Percentiles rank a stretch among this genome's conserved stretches.
phyloP scores from a whole-genome alignment of 2,329 filamentous ascomycete genomes.

The Beauveria brongniartii region DNA sequence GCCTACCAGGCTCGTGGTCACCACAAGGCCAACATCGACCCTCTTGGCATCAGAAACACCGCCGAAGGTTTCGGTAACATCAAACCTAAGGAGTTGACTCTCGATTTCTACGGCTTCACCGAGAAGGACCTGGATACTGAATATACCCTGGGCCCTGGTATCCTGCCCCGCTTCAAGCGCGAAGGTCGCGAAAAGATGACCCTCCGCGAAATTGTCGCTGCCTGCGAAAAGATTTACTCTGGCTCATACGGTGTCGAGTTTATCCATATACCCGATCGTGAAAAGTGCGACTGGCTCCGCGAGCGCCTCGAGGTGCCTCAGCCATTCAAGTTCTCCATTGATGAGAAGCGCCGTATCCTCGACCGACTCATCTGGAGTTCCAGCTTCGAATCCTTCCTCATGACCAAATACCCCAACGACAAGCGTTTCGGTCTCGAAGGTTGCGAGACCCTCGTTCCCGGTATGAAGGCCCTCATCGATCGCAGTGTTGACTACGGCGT shows the following conservation, averaged over 20 bases:
- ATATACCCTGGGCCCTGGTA: slow-evolving; percentile 87
- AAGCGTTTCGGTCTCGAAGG: slow-evolving; percentile 98
- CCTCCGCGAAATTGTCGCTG: slow-evolving; percentile 82
- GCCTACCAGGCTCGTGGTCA: slow-evolving; percentile 97
- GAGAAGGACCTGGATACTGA: slow-evolving; percentile 91
- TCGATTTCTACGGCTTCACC: slow-evolving; percentile 91
- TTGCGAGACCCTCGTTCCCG: slow-evolving; percentile 91
- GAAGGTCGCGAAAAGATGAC: slow-evolving; percentile 92
- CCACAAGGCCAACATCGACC: slow-evolving; percentile 97
- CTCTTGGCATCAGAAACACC: slow-evolving; percentile 77
- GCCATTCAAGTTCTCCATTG: slow-evolving; percentile 94
- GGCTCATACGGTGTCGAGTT: slow-evolving; percentile 97
- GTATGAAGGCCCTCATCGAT: slow-evolving; percentile 99
- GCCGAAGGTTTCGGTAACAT: slow-evolving; percentile 73
- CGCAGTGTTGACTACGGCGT: slow-evolving; percentile 97
- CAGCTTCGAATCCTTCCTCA: slow-evolving; percentile 90
- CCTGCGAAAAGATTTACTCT: slow-evolving; percentile 94
- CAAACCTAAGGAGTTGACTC: slow-evolving; percentile 84
- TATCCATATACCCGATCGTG: slow-evolving; percentile 95
- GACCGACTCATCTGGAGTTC: slow-evolving; percentile 98
- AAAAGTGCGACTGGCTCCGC: slow-evolving; percentile 97
- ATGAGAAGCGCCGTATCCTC: slow-evolving; percentile 95
- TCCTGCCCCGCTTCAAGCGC: slow-evolving; percentile 85
- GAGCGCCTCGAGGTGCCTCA: slow-evolving; percentile 89
- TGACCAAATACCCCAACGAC: slow-evolving; percentile 98